Conservation (phyloP, 495 filamentous ascomycete species). For the Penicillium diatomitis region DNA sequence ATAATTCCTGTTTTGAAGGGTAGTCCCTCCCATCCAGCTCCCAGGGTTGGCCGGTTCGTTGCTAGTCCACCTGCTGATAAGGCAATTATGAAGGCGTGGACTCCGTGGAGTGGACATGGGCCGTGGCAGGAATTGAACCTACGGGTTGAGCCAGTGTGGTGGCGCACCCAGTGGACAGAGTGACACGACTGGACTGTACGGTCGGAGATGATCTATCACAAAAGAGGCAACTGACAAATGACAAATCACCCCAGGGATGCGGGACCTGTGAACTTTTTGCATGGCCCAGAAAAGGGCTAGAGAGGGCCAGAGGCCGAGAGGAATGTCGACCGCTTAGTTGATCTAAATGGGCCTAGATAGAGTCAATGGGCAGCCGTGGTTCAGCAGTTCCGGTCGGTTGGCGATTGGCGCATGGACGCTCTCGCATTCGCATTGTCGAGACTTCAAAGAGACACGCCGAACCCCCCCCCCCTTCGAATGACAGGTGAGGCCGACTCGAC, state of each 20-base stretch:
- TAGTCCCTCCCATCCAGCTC: no score
- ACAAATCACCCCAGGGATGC: neutral
- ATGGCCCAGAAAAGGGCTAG: no score
- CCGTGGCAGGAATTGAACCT: neutral
- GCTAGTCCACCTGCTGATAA: neutral
- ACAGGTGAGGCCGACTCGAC: no score
- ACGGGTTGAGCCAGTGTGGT: neutral
- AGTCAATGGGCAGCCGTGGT: neutral
- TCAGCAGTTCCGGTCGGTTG: neutral
- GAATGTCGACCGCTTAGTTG: no score
- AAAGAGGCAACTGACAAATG: conserved; percentile 1
- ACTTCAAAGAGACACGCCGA: neutral
- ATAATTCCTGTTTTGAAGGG: neutral
- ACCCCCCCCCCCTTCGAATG: no score
- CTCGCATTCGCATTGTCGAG: neutral
- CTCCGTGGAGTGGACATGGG: neutral
- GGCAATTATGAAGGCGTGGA: neutral
- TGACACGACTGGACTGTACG: neutral
- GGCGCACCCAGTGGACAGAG: neutral
- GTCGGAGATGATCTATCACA: conserved; percentile 13
- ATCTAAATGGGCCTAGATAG: no score
- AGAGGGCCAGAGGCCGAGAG: no score
- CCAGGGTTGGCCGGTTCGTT: no score
- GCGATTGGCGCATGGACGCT: neutral
- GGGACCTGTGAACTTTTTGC: no score